Conservation (phyloP, 768 basidiomycete genomes). For the Xerocomus spinulosus region DNA sequence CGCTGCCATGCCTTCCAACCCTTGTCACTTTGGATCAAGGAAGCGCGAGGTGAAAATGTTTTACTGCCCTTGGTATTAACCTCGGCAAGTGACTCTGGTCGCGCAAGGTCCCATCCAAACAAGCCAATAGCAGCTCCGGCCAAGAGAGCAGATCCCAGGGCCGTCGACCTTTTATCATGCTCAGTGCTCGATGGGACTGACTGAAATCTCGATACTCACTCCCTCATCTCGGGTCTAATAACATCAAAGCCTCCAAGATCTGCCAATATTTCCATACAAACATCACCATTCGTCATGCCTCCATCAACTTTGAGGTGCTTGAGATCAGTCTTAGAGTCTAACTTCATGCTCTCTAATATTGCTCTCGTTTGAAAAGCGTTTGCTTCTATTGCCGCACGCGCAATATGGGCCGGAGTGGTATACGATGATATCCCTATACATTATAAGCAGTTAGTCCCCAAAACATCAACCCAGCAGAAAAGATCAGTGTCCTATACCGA, state of each 20-base stretch:
- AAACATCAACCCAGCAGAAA: neutral
- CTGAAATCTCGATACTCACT: constrained; percentile 48
- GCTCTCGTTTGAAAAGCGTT: constrained; percentile 95
- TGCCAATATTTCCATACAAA: constrained; percentile 81
- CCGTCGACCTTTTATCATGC: constrained; percentile 67
- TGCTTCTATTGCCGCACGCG: constrained; percentile 92
- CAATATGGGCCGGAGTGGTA: constrained; percentile 90
- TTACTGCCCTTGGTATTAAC: constrained; percentile 84
- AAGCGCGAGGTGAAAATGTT: constrained; percentile 58
- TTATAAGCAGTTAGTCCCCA: neutral
- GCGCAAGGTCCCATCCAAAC: constrained; percentile 87
- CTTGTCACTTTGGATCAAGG: constrained; percentile 51
- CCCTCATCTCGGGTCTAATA: constrained; percentile 92
- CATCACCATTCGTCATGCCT: constrained; percentile 94
- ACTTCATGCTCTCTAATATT: constrained; percentile 91
- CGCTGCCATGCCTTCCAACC: constrained; percentile 82
- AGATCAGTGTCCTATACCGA: constrained; percentile 45
- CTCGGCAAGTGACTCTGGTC: constrained; percentile 75
- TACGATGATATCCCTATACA: constrained; percentile 69
- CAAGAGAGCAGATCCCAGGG: constrained; percentile 89
- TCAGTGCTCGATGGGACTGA: neutral
- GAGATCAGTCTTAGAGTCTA: constrained; percentile 77
- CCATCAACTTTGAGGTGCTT: constrained; percentile 93
- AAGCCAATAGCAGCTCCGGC: constrained; percentile 84
- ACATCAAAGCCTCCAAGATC: constrained; percentile 92